Conservation (phyloP, 805 yeast species). For the Diddensiella caesifluorescens region DNA sequence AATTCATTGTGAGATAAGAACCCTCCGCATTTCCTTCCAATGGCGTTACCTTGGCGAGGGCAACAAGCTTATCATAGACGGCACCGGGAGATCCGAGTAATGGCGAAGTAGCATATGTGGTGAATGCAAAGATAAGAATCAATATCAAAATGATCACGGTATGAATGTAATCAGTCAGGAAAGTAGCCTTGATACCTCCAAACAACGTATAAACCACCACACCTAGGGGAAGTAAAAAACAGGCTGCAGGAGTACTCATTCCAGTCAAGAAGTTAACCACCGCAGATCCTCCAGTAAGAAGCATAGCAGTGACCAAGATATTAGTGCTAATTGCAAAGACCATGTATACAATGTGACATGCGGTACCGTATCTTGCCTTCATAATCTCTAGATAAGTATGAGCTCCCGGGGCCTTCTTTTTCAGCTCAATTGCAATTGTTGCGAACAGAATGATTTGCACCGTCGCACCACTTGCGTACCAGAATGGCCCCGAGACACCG, state of each 20-base stretch:
- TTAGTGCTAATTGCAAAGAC: slow-evolving; percentile 85
- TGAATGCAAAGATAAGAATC: slow-evolving; percentile 74
- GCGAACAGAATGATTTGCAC: slow-evolving; percentile 85
- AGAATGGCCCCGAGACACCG: slow-evolving; percentile 77
- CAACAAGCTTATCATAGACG: slow-evolving; percentile 69
- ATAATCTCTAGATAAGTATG: slow-evolving; percentile 88
- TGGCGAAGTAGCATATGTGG: slow-evolving; percentile 65
- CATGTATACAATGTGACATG: slow-evolving; percentile 54
- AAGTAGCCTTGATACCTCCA: slow-evolving; percentile 82
- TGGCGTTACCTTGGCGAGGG: slow-evolving; percentile 53
- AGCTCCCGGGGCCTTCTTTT: slow-evolving; percentile 84
- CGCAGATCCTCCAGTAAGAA: slow-evolving; percentile 86
- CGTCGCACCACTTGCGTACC: slow-evolving; percentile 88
- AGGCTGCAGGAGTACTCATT: slow-evolving; percentile 73
- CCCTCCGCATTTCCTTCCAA: slow-evolving; percentile 79
- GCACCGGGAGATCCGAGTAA: slow-evolving; percentile 74
- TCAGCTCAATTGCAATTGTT: slow-evolving; percentile 80
- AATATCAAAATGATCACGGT: slow-evolving; percentile 77
- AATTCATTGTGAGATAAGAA: slow-evolving; percentile 81
- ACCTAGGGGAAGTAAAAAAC: slow-evolving; percentile 77
- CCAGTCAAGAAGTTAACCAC: slow-evolving; percentile 78
- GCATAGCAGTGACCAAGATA: slow-evolving; percentile 86
- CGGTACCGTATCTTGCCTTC: slow-evolving; percentile 71
- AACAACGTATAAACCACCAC: slow-evolving; percentile 67
- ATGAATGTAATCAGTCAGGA: slow-evolving; percentile 72